Percentiles rank a stretch among this genome's conserved stretches.
Conservation (phyloP, 352 stramenopile genomes). For the Globisporangium yorkense region DNA sequence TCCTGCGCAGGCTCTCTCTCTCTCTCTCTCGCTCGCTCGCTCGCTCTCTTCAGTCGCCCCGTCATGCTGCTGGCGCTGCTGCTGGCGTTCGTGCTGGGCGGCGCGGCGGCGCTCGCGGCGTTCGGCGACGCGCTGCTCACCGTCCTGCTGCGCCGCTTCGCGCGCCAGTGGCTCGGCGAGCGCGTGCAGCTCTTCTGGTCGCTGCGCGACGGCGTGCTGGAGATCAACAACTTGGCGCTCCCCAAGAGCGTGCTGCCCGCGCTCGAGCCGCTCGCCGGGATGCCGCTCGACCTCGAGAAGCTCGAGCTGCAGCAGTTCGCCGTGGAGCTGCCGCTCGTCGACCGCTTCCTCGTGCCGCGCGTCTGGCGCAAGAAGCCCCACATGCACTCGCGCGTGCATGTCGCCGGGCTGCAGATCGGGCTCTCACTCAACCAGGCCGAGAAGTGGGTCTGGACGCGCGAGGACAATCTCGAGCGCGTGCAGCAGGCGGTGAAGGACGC, state of each 20-base stretch:
- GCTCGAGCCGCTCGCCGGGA: constrained; percentile 46
- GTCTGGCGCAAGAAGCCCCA: constrained; percentile 12
- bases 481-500: constrained; percentile 52
- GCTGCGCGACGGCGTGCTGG: constrained; percentile 46
- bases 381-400: constrained; percentile 43
- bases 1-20: background rate
- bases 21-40: too few relatives aligned
- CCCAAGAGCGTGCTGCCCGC: constrained; percentile 33
- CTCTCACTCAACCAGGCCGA: constrained; percentile 55
- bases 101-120: constrained; percentile 24
- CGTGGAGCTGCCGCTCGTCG: constrained; percentile 49
- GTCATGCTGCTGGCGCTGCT: constrained; percentile 31
- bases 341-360: constrained; percentile 20
- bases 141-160: constrained; percentile 39
- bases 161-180: constrained; percentile 33
- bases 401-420: constrained; percentile 49
- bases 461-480: constrained; percentile 59
- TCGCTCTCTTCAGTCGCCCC: too few relatives aligned
- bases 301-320: constrained; percentile 47
- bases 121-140: constrained; percentile 64
- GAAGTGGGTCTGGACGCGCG: constrained; percentile 70
- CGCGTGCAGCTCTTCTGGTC: constrained; percentile 64
- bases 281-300: constrained; percentile 63
- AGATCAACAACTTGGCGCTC: constrained; percentile 52
- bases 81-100: constrained; percentile 20